Evolutionary conservation across 495 filamentous ascomycete genomes (phyloP), one percentile per base, ranked within the genome.

Genomic region (Pyronema domesticum): DNA sequence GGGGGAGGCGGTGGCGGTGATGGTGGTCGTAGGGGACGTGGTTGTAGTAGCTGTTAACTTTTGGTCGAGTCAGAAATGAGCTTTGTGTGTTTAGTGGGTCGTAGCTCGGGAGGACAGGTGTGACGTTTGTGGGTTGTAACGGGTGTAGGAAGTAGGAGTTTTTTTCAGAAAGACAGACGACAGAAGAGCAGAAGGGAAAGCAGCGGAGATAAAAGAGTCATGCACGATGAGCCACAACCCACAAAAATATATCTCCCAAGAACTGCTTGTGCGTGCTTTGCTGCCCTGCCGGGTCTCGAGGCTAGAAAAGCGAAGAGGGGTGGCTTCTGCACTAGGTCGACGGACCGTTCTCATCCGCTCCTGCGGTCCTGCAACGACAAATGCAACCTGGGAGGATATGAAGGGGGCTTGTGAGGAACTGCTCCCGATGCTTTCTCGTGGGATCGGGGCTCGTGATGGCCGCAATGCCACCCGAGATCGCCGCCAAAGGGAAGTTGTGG

Each of bases 61-160:
- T 30, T 30, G 23, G 23, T 30, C 23, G 23, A 30, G 23, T 30
- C 23, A 30, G 23, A 1, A 30, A 30, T 30, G 23, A 30, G 23
- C 23, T 30, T 30, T 30, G 23, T 30, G 23, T 30, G 23, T 30
- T 5, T 30, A 30, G 23, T 30, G 23, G 23, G 23, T 30, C 60
- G 79, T 81, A 59, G 80, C 75, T 61, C 85, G 79, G 39, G 73
- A 70, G 49, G 85, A 87, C 47, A 87, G 68, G 62, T 80, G 70
- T 11, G 76, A 72, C 61, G 23, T 30, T 30, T 30, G 23, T 30
- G 23, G 23, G 23, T 30, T 70, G 78, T 84, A 44, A 85, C 75
- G 35, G 72, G 55, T 35, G 72, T 59, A 35, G 61, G 53, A 62
- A 65, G 58, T 3, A n/a, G 13, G 13, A 43, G 17, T 43, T 43